These are phyloP conservation scores for Ustilago trichophora DNA, from an alignment of 1,284 basidiomycete genomes.

Conservation along the genomic window DNA sequence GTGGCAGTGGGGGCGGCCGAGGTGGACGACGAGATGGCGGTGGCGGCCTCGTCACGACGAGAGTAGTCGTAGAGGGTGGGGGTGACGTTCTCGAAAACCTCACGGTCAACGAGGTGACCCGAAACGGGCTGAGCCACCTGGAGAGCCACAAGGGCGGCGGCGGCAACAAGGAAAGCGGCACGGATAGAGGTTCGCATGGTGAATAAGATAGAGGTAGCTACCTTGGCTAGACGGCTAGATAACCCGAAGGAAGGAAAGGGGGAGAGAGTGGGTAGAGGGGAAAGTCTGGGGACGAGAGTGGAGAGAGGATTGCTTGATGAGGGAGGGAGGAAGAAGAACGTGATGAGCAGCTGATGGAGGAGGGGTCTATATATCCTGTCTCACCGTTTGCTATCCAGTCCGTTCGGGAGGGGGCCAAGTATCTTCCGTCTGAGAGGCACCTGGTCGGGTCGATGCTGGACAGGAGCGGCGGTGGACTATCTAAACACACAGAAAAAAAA, in stretches of 20 bases:
- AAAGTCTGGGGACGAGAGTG: constrained; percentile 11
- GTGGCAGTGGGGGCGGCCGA: constrained; percentile 1
- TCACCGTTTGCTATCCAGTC: not conserved
- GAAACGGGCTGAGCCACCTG: constrained; percentile 44
- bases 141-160: constrained; percentile 29
- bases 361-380: constrained; percentile 17
- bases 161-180: constrained; percentile 29
- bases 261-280: not conserved
- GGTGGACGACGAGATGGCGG: constrained; percentile 14
- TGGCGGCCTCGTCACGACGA: constrained; percentile 13
- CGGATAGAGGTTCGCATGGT: constrained; percentile 39
- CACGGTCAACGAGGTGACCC: constrained; percentile 36
- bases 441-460: too few relatives aligned
- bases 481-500: too few relatives aligned
- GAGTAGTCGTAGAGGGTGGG: constrained; percentile 36
- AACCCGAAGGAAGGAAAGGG: constrained; percentile 10
- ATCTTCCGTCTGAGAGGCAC: too few relatives aligned
- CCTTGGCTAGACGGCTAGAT: constrained; percentile 25
- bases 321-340: not conserved
- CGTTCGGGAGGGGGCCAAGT: too few relatives aligned
- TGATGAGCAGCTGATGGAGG: not conserved
- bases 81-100: constrained; percentile 38
- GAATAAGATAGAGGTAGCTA: constrained; percentile 35
- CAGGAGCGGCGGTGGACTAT: too few relatives aligned
- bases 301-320: constrained; percentile 27